Conservation (phyloP, 1,139 yeast genomes). For the Suhomyces anneliseae region DNA sequence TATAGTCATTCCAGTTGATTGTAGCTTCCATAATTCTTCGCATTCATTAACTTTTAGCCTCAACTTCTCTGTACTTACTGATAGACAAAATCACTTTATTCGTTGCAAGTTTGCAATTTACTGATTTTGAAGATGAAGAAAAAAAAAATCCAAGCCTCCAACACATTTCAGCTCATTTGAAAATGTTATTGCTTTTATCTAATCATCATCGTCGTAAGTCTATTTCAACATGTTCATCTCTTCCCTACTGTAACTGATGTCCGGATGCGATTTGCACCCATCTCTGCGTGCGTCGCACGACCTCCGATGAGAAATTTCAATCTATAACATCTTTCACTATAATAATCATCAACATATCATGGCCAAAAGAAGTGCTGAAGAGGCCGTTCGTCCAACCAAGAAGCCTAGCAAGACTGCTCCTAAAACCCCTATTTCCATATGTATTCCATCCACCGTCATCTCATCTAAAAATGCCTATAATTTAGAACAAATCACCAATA, state of each 20-base stretch:
- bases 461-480: slow-evolving; percentile 55
- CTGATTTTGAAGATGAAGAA: not conserved
- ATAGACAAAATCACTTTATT: no score
- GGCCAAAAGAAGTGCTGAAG: slow-evolving; percentile 28
- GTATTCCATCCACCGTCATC: slow-evolving; percentile 66
- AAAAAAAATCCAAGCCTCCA: no score
- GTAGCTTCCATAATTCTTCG: no score
- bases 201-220: no score
- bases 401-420: slow-evolving; percentile 32
- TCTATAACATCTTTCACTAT: not conserved
- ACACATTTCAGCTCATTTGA: no score
- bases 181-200: no score
- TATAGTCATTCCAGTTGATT: no score
- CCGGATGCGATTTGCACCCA: slow-evolving; percentile 7
- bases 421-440: slow-evolving; percentile 42
- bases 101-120: not conserved
- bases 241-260: no score
- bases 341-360: slow-evolving; percentile 6
- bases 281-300: slow-evolving; percentile 2
- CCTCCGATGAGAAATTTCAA: slow-evolving; percentile 5
- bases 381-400: slow-evolving; percentile 26
- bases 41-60: no score
- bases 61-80: no score
- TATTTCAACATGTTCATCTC: no score
- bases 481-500: slow-evolving; percentile 69